Evolutionary conservation across 495 filamentous ascomycete genomes (phyloP), one percentile per base, ranked within the genome.

Genomic region (Daldinia concentrica): DNA sequence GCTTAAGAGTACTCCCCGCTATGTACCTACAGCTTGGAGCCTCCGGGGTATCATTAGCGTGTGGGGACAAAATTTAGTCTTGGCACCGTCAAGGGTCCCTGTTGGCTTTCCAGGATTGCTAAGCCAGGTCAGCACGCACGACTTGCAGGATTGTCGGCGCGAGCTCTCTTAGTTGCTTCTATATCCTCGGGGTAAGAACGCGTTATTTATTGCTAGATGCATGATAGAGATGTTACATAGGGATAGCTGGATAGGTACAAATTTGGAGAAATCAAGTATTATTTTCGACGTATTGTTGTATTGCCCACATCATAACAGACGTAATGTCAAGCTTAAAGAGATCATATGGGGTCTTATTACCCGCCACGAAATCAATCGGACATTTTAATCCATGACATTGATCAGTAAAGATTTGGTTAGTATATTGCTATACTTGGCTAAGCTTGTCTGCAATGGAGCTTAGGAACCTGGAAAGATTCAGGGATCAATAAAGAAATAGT

Each of bases 1-100:
- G 1, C 26, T 24, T 41, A 29, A 32, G 37, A 29, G 39, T 62
- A 65, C 30, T 57, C 50, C 36, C 48, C 45, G 8, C 64, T 48
- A 52, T 45, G 34, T 62, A 56, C 39, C 43, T 62, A 68, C 34
- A 69, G 45, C 60, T 73, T 69, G 67, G 71, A 73, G 71, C 71
- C 71, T 73, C 71, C 66, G 71, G 71, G 71, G 71, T 73, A 73
- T 69, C 71, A 69, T 73, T 73, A 73, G 71, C 62, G 57, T 66
- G 65, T 68, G 70, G 70, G 26, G 70, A 68, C 64, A 58, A 56
- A 58, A 36, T 36, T 17, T 3, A 36, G 1, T 32, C 70, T 73
- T 73, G 70, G 70, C 70, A 61, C 32, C 24, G 26, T 41, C 17
- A 59, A 59, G 58, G 58, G 14, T 27, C 59, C 64, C 60, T 59